Percentiles rank a stretch among this genome's conserved stretches.
phyloP scores from a whole-genome alignment of 2,329 filamentous ascomycete genomes.

The Pezicula radicicola region DNA sequence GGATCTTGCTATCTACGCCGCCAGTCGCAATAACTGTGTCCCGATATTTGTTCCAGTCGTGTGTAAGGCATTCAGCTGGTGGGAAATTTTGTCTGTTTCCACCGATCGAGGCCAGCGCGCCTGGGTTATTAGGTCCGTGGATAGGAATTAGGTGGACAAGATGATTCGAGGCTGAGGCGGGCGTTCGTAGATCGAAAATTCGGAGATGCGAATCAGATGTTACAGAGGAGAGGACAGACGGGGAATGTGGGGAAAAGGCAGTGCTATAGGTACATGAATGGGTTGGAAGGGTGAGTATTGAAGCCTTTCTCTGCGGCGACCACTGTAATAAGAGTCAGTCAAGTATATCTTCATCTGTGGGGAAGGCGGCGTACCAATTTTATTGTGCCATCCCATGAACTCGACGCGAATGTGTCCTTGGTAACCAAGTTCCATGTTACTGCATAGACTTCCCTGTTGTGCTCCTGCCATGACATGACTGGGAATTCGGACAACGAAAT shows the following conservation, averaged over 20 bases:
- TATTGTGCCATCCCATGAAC: constrained; percentile 93
- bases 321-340: constrained; percentile 49
- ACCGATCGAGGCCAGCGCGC: constrained; percentile 22
- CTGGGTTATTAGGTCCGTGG: constrained; percentile 53
- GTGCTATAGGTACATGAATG: constrained; percentile 93
- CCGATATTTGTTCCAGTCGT: constrained; percentile 99
- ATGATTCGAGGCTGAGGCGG: constrained; percentile 83
- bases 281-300: constrained; percentile 81
- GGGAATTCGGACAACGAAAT: constrained; percentile 77
- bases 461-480: constrained; percentile 88
- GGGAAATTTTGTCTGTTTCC: constrained; percentile 27
- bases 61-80: constrained; percentile 74
- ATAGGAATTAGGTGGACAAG: constrained; percentile 80
- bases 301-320: constrained; percentile 74
- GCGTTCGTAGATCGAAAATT: constrained; percentile 87
- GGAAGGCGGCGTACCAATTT: constrained; percentile 61
- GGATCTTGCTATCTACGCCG: constrained; percentile 82
- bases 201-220: constrained; percentile 86
- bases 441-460: constrained; percentile 88
- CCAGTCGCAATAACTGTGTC: constrained; percentile 81
- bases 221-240: constrained; percentile 81
- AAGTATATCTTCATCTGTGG: constrained; percentile 3
- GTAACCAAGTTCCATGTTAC: constrained; percentile 89
- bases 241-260: constrained; percentile 86
- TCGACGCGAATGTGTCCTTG: constrained; percentile 87